Percentiles rank a stretch among this genome's conserved stretches.
Conservation (phyloP, 2,329 filamentous ascomycete genomes). For the Penicillium oxalicum region DNA sequence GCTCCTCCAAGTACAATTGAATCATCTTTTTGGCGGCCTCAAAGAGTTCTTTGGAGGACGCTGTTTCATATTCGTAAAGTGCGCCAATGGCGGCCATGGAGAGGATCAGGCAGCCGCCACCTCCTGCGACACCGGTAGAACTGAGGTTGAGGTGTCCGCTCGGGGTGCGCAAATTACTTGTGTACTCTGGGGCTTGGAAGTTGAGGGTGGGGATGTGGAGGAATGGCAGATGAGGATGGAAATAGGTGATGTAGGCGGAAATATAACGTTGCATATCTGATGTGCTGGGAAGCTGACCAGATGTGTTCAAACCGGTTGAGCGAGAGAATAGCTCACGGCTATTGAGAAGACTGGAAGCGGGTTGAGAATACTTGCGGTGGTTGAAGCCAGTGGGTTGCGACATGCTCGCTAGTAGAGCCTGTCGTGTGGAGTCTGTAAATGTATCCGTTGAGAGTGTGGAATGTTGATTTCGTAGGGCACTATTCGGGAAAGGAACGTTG, state of each 20-base stretch:
- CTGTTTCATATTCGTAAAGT: slow-evolving; percentile 78
- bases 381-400: slow-evolving; percentile 54
- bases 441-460: slow-evolving; percentile 58
- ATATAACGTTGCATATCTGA: slow-evolving; percentile 86
- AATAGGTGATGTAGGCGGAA: slow-evolving; percentile 81
- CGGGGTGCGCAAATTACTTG: slow-evolving; percentile 54
- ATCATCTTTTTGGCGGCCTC: slow-evolving; percentile 95
- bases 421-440: slow-evolving; percentile 60
- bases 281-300: slow-evolving; percentile 66
- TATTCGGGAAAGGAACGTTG: slow-evolving; percentile 51
- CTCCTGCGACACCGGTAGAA: slow-evolving; percentile 57
- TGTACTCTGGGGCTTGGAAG: slow-evolving; percentile 71
- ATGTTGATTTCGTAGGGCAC: slow-evolving; percentile 55
- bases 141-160: slow-evolving; percentile 47
- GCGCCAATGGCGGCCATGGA: slow-evolving; percentile 84
- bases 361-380: slow-evolving; percentile 56
- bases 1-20: slow-evolving; percentile 82
- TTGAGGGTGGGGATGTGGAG: slow-evolving; percentile 85
- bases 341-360: slow-evolving; percentile 47
- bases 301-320: slow-evolving; percentile 32
- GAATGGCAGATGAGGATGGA: slow-evolving; percentile 93
- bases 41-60: slow-evolving; percentile 76
- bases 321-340: slow-evolving; percentile 33
- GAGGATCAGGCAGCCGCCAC: slow-evolving; percentile 77
- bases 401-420: slow-evolving; percentile 57